Percentiles rank a stretch among this genome's conserved stretches.
Conservation (phyloP, 2,329 filamentous ascomycete genomes). For the Lecanicillium sp. region DNA sequence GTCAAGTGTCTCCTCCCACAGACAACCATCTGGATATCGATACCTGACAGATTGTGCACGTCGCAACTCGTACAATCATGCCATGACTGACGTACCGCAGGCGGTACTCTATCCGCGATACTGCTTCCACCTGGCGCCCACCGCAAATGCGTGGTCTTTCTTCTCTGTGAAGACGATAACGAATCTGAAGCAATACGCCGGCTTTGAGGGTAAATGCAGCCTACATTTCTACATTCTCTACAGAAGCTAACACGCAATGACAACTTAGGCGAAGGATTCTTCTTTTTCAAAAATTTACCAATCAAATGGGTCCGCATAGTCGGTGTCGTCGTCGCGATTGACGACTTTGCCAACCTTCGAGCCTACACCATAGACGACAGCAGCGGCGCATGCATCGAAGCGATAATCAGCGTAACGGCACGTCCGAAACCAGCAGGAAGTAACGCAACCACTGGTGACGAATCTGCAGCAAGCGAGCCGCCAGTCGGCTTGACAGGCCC, state of each 20-base stretch:
- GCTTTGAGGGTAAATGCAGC: slow-evolving; percentile 40
- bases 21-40: slow-evolving; percentile 8
- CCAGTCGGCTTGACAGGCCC: neutral
- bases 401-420: slow-evolving; percentile 11
- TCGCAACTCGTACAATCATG: slow-evolving; percentile 24
- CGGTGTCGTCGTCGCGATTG: slow-evolving; percentile 59
- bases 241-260: neutral
- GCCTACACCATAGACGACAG: slow-evolving; percentile 58
- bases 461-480: neutral
- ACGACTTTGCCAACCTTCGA: slow-evolving; percentile 37
- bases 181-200: slow-evolving; percentile 35
- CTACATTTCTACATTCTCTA: neutral
- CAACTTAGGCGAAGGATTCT: slow-evolving; percentile 38
- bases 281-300: slow-evolving; percentile 65
- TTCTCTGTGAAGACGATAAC: slow-evolving; percentile 43
- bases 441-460: neutral
- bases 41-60: neutral
- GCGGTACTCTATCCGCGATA: slow-evolving; percentile 48
- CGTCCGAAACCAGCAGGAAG: neutral
- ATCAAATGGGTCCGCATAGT: slow-evolving; percentile 67
- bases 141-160: slow-evolving; percentile 51
- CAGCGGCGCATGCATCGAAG: slow-evolving; percentile 50
- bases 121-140: slow-evolving; percentile 55
- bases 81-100: slow-evolving; percentile 37
- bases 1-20: slow-evolving; percentile 32